Evolutionary conservation across 176 grass and related monocot genomes (phyloP).

Genomic region (Alopecurus myosuroides): DNA sequence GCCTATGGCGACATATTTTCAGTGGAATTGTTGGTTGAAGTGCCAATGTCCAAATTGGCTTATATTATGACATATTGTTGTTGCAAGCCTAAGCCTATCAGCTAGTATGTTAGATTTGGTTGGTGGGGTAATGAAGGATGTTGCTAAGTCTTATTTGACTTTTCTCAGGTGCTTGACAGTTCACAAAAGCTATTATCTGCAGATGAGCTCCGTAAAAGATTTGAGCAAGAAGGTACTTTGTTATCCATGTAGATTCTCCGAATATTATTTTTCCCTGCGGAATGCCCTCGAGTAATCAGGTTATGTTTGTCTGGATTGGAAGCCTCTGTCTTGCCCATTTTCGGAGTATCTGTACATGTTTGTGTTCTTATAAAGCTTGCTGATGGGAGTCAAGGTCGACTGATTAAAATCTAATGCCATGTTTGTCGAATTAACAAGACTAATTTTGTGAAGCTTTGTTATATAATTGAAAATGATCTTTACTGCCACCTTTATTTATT

Average conservation of each 20-base stretch:
- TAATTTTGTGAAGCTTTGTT: neutral
- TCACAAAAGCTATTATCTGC: conserved; percentile 74
- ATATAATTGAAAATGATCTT: neutral
- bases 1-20: neutral
- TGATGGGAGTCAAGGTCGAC: neutral
- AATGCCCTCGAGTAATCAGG: neutral
- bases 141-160: conserved; percentile 17
- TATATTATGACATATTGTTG: neutral
- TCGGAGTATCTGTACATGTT: neutral
- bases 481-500: neutral
- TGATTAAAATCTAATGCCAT: neutral
- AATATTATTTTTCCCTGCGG: neutral
- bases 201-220: conserved; percentile 68
- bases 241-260: conserved; percentile 7
- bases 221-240: conserved; percentile 72
- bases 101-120: neutral
- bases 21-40: neutral
- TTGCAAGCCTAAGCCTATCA: neutral
- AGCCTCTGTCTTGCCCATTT: neutral
- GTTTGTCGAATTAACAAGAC: conserved; percentile 2
- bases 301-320: neutral
- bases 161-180: conserved; percentile 79
- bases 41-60: neutral
- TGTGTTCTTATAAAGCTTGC: neutral
- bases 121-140: neutral